Percentiles rank a stretch among this genome's conserved stretches.
phyloP scores from a whole-genome alignment of 352 stramenopile genomes.

The Phytophthora boehmeriae region DNA sequence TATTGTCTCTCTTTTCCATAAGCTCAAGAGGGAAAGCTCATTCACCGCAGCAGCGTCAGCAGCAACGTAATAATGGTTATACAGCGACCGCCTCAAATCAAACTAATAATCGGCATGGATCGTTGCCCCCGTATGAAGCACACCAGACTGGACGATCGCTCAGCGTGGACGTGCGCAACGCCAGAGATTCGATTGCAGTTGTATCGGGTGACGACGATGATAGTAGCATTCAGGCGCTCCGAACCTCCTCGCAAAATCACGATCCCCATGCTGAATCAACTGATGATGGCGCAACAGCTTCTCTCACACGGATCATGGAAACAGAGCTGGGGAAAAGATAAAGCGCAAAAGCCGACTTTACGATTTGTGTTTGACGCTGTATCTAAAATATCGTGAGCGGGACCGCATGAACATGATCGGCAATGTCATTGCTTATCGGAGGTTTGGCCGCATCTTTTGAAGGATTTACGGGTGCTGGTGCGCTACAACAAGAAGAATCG shows the following conservation, averaged over 20 bases:
- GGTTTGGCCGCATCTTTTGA: constrained; percentile 47
- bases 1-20: constrained; percentile 32
- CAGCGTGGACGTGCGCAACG: constrained; percentile 4
- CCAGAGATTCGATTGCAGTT: constrained; percentile 1
- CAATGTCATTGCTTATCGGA: constrained; percentile 60
- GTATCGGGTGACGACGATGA: constrained; percentile 10
- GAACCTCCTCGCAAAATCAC: background rate
- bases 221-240: background rate
- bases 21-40: constrained; percentile 20
- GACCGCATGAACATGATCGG: constrained; percentile 57
- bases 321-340: constrained; percentile 56
- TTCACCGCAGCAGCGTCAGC: constrained; percentile 13
- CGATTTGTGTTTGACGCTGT: constrained; percentile 57
- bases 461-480: constrained; percentile 26
- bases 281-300: constrained; percentile 10
- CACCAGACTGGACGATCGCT: constrained; percentile 8
- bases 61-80: constrained; percentile 11
- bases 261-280: constrained; percentile 10
- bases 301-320: constrained; percentile 66
- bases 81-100: constrained; percentile 1
- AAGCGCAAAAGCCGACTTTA: constrained; percentile 69
- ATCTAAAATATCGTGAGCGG: constrained; percentile 59
- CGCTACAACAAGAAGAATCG: constrained; percentile 47
- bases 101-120: constrained; percentile 15
- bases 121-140: constrained; percentile 12